Percentiles rank a stretch among this genome's conserved stretches.
Conservation (phyloP, 2,329 filamentous ascomycete genomes). For the Fusarium stilboides region DNA sequence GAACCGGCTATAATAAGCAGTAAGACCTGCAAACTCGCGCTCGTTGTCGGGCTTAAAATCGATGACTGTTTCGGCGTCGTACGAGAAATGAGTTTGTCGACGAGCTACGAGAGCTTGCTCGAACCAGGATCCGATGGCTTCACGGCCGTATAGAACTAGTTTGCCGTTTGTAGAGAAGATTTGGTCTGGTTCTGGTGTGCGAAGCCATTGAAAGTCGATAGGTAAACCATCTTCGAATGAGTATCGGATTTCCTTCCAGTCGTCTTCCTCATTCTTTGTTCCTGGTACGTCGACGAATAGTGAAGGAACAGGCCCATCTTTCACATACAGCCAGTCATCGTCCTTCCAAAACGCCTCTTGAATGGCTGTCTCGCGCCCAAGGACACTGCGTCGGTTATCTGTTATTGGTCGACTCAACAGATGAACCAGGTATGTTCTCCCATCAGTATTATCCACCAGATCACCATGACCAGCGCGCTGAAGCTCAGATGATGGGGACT, state of each 20-base stretch:
- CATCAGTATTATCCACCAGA: conserved; percentile 67
- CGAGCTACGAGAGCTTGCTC: conserved; percentile 70
- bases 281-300: conserved; percentile 66
- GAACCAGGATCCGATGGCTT: conserved; percentile 70
- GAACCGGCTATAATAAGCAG: conserved; percentile 73
- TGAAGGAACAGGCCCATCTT: conserved; percentile 68
- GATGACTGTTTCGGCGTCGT: conserved; percentile 70
- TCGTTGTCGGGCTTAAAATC: conserved; percentile 69
- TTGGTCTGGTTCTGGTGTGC: conserved; percentile 68
- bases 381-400: conserved; percentile 65
- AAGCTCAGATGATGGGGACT: conserved; percentile 63
- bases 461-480: conserved; percentile 69
- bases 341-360: conserved; percentile 71
- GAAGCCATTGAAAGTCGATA: conserved; percentile 70
- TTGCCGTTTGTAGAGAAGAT: conserved; percentile 61
- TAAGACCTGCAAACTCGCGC: conserved; percentile 72
- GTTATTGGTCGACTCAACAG: conserved; percentile 66
- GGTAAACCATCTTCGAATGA: conserved; percentile 62
- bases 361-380: conserved; percentile 70
- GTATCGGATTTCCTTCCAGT: conserved; percentile 66
- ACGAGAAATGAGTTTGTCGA: conserved; percentile 72
- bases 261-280: conserved; percentile 59
- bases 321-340: conserved; percentile 73
- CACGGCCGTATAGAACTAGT: conserved; percentile 65
- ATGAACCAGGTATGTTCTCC: conserved; percentile 68